Conservation (phyloP, 192 early-diverging fungal species). For the Coemansia umbellata region DNA sequence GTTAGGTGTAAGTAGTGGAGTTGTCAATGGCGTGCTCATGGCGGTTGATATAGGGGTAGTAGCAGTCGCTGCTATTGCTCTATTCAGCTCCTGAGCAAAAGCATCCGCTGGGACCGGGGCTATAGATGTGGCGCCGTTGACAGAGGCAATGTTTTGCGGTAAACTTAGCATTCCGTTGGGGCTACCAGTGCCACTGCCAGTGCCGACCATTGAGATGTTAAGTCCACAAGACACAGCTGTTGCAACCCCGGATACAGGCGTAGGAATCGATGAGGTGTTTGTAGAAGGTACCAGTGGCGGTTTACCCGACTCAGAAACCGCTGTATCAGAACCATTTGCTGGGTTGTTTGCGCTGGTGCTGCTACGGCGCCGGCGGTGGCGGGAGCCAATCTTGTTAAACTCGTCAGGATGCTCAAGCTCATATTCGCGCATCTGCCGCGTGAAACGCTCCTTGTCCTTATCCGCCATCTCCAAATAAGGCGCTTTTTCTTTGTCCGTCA, state of each 20-base stretch:
- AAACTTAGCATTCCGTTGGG: not conserved
- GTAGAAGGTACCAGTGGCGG: too few relatives aligned
- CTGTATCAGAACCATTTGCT: not conserved
- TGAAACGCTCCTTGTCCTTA: constrained; percentile 45
- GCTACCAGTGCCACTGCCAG: not conserved
- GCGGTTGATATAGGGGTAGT: constrained; percentile 20
- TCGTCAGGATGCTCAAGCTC: constrained; percentile 35
- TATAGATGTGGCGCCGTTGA: not conserved
- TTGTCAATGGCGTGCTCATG: constrained; percentile 7
- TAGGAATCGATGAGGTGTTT: not conserved
- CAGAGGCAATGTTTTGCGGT: not conserved
- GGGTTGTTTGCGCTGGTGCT: constrained; percentile 4
- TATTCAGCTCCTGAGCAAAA: constrained; percentile 1
- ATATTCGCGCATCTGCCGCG: constrained; percentile 35
- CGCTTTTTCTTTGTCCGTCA: constrained; percentile 39
- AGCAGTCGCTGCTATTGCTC: constrained; percentile 1
- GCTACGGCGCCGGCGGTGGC: constrained; percentile 29
- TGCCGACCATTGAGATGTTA: constrained; percentile 17
- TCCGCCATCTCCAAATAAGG: constrained; percentile 36
- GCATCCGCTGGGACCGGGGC: not conserved
- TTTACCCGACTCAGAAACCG: not conserved
- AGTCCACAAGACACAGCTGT: constrained; percentile 3
- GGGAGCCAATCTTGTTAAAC: constrained; percentile 11
- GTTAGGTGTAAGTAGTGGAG: constrained; percentile 17
- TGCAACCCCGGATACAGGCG: not conserved